phyloP scores from a whole-genome alignment of 768 basidiomycete species.

The Filobasidium floriforme region DNA sequence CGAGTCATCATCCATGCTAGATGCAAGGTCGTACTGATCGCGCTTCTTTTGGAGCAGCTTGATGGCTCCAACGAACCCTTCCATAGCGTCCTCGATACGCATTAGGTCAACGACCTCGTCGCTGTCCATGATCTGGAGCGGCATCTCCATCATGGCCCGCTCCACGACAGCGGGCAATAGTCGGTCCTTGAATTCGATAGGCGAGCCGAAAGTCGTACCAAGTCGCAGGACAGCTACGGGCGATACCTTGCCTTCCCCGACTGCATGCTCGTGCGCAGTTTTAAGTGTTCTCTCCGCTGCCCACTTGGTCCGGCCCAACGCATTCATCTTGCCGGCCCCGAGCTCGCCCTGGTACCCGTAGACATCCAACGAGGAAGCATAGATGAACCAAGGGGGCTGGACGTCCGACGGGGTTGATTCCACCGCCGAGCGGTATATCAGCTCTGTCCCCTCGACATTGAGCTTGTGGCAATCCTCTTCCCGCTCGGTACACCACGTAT shows the following conservation, averaged over 20 bases:
- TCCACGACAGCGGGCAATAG: slow-evolving; percentile 34
- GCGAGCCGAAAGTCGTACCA: slow-evolving; percentile 39
- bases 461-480: slow-evolving; percentile 31
- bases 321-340: slow-evolving; percentile 19
- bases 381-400: slow-evolving; percentile 37
- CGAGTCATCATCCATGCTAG: not conserved
- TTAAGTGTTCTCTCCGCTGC: slow-evolving; percentile 28
- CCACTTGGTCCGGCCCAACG: slow-evolving; percentile 35
- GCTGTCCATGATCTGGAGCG: slow-evolving; percentile 38
- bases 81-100: slow-evolving; percentile 38
- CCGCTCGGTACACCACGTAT: slow-evolving; percentile 33
- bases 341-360: slow-evolving; percentile 28
- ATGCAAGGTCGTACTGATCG: not conserved
- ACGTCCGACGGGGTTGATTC: slow-evolving; percentile 11
- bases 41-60: slow-evolving; percentile 18
- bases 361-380: slow-evolving; percentile 37
- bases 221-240: slow-evolving; percentile 33
- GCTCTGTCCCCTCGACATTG: slow-evolving; percentile 53
- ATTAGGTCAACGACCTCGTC: slow-evolving; percentile 32
- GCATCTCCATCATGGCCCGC: slow-evolving; percentile 34
- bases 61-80: slow-evolving; percentile 33
- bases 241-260: slow-evolving; percentile 12
- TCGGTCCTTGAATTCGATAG: slow-evolving; percentile 33
- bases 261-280: not conserved
- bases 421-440: slow-evolving; percentile 25